Evolutionary conservation across 2,329 filamentous ascomycete species (phyloP).

Genomic region (Claviceps digitariae): DNA sequence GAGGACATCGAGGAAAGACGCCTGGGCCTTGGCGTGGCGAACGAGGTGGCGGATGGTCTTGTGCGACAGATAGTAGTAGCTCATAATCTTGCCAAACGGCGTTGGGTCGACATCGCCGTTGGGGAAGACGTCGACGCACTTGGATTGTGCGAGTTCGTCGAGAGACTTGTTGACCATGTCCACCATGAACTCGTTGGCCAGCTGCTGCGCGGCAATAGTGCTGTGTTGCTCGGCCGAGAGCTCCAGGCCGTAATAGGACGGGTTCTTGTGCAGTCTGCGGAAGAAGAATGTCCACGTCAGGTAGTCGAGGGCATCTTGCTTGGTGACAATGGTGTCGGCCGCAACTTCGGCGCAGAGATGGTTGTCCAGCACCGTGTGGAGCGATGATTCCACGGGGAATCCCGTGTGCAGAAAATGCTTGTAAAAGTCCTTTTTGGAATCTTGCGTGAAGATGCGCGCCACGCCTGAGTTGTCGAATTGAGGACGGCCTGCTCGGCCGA

Average conservation of each 20-base stretch:
- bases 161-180: conserved; percentile 82
- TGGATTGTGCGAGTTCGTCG: conserved; percentile 65
- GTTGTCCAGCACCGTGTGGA: conserved; percentile 94
- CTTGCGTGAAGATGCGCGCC: conserved; percentile 92
- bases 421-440: conserved; percentile 97
- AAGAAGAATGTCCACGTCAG: conserved; percentile 99
- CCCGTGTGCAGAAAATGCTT: conserved; percentile 98
- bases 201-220: conserved; percentile 67
- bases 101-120: conserved; percentile 87
- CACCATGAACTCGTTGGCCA: conserved; percentile 91
- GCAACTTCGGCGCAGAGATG: conserved; percentile 92
- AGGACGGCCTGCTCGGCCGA: conserved; percentile 85
- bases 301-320: conserved; percentile 95
- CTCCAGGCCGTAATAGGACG: conserved; percentile 91
- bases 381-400: conserved; percentile 90
- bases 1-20: conserved; percentile 68
- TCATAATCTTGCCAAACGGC: conserved; percentile 94
- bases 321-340: conserved; percentile 80
- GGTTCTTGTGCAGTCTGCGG: conserved; percentile 91
- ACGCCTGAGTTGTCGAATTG: conserved; percentile 96
- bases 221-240: conserved; percentile 89
- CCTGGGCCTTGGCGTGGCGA: conserved; percentile 58
- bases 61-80: conserved; percentile 96
- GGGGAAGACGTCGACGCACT: conserved; percentile 68
- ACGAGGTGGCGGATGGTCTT: conserved; percentile 82